These are phyloP conservation scores for Suillus paluster DNA, from an alignment of 768 basidiomycete genomes.

Conservation along the genomic window DNA sequence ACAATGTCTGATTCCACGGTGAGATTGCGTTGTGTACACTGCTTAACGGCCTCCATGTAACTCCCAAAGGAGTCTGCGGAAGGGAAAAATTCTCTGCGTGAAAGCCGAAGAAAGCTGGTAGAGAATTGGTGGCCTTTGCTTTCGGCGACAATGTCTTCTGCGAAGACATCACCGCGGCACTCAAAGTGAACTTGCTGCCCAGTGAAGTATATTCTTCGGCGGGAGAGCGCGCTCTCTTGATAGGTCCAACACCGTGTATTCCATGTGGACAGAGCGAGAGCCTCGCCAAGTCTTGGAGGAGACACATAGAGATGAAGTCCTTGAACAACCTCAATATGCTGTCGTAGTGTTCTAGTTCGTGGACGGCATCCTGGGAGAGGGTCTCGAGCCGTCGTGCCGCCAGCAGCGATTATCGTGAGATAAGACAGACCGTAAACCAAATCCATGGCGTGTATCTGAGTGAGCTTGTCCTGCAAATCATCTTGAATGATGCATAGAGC, in stretches of 20 bases:
- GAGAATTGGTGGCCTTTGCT: constrained; percentile 6
- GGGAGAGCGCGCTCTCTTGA: constrained; percentile 25
- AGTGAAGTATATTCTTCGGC: constrained; percentile 25
- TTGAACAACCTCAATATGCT: constrained; percentile 9
- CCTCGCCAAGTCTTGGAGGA: constrained; percentile 19
- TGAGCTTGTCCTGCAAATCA: background rate
- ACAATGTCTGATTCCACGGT: background rate
- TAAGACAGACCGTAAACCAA: constrained; percentile 6
- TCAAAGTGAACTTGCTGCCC: constrained; percentile 26
- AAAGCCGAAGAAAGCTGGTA: no score
- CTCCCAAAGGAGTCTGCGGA: background rate
- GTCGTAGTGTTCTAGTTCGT: background rate
- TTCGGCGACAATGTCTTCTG: constrained; percentile 27
- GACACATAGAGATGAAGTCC: constrained; percentile 15
- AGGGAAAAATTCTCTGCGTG: background rate
- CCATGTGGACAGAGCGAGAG: constrained; percentile 17
- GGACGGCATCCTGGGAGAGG: constrained; percentile 5
- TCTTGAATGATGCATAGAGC: constrained; percentile 18
- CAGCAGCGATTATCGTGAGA: constrained; percentile 13
- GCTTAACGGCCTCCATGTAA: background rate
- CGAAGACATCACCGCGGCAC: constrained; percentile 22
- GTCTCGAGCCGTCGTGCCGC: background rate
- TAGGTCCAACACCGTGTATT: constrained; percentile 28
- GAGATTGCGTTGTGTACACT: background rate
- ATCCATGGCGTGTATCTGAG: constrained; percentile 15